Conservation (phyloP, 192 early-diverging fungal species). For the Funneliformis geosporum region DNA sequence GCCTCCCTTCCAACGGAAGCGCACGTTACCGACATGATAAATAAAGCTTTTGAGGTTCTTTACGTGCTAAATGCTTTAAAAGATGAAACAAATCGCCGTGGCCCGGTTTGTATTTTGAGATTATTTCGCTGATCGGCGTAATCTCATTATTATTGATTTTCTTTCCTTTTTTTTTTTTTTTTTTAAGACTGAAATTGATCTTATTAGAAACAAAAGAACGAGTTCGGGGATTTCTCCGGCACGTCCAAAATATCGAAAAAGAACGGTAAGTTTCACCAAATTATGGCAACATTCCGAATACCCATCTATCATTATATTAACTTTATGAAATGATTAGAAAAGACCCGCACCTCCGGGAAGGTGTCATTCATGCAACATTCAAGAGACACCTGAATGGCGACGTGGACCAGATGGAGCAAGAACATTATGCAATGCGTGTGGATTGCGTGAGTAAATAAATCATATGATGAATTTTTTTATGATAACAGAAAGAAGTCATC, state of each 20-base stretch:
- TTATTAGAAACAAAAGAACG: slow-evolving; percentile 10
- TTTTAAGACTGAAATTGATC: slow-evolving; percentile 7
- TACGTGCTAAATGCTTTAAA: slow-evolving; percentile 20
- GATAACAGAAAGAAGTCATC: not conserved
- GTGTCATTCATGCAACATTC: slow-evolving; percentile 78
- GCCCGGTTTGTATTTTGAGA: not conserved
- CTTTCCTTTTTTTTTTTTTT: not conserved
- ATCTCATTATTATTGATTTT: not conserved
- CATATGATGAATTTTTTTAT: not conserved
- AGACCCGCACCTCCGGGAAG: slow-evolving; percentile 64
- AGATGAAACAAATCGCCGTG: slow-evolving; percentile 1
- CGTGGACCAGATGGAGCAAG: slow-evolving; percentile 88
- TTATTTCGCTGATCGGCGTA: too few species aligned
- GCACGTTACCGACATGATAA: slow-evolving; percentile 12
- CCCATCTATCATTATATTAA: not conserved
- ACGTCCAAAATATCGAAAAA: slow-evolving; percentile 21
- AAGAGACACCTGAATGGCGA: slow-evolving; percentile 93
- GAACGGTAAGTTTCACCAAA: not conserved
- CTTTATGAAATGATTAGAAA: slow-evolving; percentile 34
- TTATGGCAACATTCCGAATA: too few species aligned
- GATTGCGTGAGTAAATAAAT: slow-evolving; percentile 67
- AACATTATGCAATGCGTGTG: slow-evolving; percentile 95
- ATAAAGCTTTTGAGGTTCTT: slow-evolving; percentile 15
- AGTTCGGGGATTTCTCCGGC: not conserved
- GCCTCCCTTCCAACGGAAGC: not conserved